Evolutionary conservation across 257 asterid genomes (phyloP).

Genomic region (Solanum phureja): DNA sequence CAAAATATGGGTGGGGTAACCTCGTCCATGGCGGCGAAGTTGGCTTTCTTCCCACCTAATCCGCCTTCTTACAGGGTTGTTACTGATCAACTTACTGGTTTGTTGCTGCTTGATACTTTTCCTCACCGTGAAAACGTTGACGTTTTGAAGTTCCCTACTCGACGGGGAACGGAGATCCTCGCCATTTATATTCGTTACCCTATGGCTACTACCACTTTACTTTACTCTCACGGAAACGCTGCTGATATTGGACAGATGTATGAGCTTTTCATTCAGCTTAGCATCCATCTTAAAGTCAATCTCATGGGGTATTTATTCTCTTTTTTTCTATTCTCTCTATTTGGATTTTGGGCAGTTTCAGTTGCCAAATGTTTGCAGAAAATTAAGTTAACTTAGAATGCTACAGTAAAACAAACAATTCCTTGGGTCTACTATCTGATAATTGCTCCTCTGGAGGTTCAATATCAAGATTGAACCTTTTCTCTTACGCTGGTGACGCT

Average conservation of each 20-base stretch:
- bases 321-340: not conserved
- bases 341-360: not conserved
- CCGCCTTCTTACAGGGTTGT: slow-evolving; percentile 70
- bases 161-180: slow-evolving; percentile 77
- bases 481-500: not conserved
- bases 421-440: not conserved
- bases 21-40: slow-evolving; percentile 96
- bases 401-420: not conserved
- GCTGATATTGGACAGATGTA: slow-evolving; percentile 97
- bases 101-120: slow-evolving; percentile 63
- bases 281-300: slow-evolving; percentile 83
- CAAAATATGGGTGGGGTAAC: slow-evolving; percentile 82
- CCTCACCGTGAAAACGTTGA: slow-evolving; percentile 94
- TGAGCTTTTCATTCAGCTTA: slow-evolving; percentile 84
- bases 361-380: not conserved
- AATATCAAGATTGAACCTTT: not conserved
- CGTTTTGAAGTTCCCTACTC: slow-evolving; percentile 61
- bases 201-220: slow-evolving; percentile 78
- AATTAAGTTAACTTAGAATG: not conserved
- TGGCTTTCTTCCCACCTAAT: slow-evolving; percentile 86
- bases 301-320: slow-evolving; percentile 58
- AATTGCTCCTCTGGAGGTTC: not conserved
- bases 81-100: slow-evolving; percentile 45
- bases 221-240: slow-evolving; percentile 92
- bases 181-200: slow-evolving; percentile 77